Conservation (phyloP, 257 asterid genomes). For the Solanum arcanum region DNA sequence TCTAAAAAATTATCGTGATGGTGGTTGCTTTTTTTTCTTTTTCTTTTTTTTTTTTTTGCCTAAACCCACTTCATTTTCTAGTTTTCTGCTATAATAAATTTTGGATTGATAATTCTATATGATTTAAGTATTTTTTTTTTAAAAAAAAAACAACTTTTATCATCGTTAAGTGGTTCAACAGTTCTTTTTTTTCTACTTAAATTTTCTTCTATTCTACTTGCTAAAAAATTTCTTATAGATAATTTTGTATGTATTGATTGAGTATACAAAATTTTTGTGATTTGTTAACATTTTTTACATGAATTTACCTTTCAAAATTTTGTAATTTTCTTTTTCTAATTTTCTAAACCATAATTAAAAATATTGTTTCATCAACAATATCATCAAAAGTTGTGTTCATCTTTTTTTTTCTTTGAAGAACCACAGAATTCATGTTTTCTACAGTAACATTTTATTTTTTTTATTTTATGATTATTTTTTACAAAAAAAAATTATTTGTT, state of each 20-base stretch:
- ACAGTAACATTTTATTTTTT: neutral
- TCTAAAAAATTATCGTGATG: neutral
- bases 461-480: no score
- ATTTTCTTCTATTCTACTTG: neutral
- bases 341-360: neutral
- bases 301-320: neutral
- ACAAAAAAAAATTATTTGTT: neutral
- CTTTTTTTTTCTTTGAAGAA: neutral
- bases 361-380: neutral
- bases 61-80: neutral
- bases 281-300: neutral
- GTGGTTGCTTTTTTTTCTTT: neutral
- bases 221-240: no score
- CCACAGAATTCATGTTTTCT: neutral
- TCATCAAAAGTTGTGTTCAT: neutral
- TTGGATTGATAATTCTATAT: no score
- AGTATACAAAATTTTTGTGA: neutral
- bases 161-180: neutral
- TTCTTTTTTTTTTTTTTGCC: accelerated
- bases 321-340: neutral
- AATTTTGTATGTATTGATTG: neutral
- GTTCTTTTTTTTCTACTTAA: no score
- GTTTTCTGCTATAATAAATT: no score
- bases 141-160: no score
- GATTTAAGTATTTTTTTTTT: no score